Percentiles rank a stretch among this genome's conserved stretches.
These are phyloP conservation scores for Mycena metata DNA, from an alignment of 768 basidiomycete genomes.

Conservation along the genomic window DNA sequence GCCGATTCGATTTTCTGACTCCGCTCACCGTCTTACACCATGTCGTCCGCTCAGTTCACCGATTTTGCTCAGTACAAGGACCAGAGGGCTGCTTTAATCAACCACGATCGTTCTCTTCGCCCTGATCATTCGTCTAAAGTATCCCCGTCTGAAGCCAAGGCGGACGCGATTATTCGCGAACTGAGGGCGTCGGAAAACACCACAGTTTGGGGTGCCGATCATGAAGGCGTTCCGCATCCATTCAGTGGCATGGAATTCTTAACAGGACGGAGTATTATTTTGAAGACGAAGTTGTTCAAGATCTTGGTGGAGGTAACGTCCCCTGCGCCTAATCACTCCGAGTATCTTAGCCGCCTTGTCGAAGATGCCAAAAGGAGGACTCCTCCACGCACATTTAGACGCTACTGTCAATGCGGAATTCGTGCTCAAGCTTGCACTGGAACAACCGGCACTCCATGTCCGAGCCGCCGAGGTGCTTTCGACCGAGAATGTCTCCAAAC, in stretches of 20 bases:
- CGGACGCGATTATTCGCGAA: constrained; percentile 68
- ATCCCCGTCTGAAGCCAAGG: constrained; percentile 60
- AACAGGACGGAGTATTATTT: constrained; percentile 73
- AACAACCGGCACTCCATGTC: constrained; percentile 74
- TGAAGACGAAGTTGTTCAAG: constrained; percentile 72
- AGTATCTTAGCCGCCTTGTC: background rate
- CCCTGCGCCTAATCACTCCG: background rate
- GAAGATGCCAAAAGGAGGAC: constrained; percentile 86
- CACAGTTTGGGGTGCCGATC: constrained; percentile 71
- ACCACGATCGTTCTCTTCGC: constrained; percentile 63
- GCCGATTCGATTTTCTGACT: background rate
- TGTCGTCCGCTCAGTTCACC: constrained; percentile 6
- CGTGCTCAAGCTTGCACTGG: constrained; percentile 67
- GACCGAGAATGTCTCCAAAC: constrained; percentile 53
- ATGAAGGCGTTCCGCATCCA: constrained; percentile 64
- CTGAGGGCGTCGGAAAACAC: constrained; percentile 68
- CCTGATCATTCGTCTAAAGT: constrained; percentile 55
- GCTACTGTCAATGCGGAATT: constrained; percentile 71
- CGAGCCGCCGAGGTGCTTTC: constrained; percentile 58
- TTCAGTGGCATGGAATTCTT: constrained; percentile 87
- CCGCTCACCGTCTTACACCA: constrained; percentile 1
- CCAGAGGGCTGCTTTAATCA: constrained; percentile 53
- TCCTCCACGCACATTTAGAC: constrained; percentile 83
- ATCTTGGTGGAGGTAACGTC: constrained; percentile 69
- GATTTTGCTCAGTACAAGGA: constrained; percentile 47